Evolutionary conservation across 163 green algal genomes (phyloP), one percentile per base, ranked within the genome.

Genomic region (Scenedesmus sp.): DNA sequence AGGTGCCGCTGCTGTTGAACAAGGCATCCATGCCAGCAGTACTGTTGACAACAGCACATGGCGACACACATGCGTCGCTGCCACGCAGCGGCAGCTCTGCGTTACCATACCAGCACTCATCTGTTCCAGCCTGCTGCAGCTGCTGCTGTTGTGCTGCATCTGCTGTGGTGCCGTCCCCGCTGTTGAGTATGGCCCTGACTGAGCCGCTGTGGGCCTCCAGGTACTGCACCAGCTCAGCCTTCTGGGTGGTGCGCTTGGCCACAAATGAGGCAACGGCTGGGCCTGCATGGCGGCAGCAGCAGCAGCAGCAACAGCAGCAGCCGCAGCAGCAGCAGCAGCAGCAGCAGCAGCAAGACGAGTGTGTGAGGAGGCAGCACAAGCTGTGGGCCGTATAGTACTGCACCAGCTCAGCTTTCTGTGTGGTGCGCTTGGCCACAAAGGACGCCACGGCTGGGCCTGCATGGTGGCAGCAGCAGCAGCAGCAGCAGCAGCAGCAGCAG

Each of bases 151-250:
- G 81, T 79, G 26, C 60, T 55, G 84, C 52, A 56, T 4, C 13
- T 59, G 23, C 13, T 59, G 23, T 59, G 4, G 59, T 79, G 57
- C 57, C 26, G 8, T 26, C 66, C 12, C 57, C 62, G 66, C 85
- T 52, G 64, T 57, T 60, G 60, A 89, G 57, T 15, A 89, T 79
- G 12, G 26, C 52, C 3, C n/a, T 15, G 13, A 74, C 84, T 13
- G 60, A 82, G n/a, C 57, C 59, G 13, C 60, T 59, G 84, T 89
- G 84, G 2, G 52, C 9, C 13, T 82, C n/a, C 26, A 89, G 26
- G 84, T 89, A 89, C 26, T 79, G n/a, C n/a, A 81, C n/a, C 3
- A 89, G 60, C 59, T 89, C 84, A 34, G 84, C 84, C 66, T 89
- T 89, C 60, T 89, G 60, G 7, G 57, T 79, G 10, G 34, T 55